Percentiles rank a stretch among this genome's conserved stretches.
Evolutionary conservation across 139 green algal species (phyloP).

Genomic region (Chlamydomonas schloesseri): DNA sequence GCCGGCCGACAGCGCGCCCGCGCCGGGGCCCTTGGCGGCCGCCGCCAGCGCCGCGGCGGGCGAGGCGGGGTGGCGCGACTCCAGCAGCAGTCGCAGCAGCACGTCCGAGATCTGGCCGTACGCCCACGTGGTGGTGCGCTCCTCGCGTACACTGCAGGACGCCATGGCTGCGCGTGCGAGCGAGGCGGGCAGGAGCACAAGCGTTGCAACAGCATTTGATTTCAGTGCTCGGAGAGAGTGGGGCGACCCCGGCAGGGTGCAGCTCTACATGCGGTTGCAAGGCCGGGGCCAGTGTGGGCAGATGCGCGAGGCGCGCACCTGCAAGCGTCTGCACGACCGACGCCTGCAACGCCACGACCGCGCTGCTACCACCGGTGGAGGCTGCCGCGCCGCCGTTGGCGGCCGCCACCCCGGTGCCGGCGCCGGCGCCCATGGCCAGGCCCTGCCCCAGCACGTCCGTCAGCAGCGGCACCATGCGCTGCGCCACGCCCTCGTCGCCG

Average conservation of each 20-base stretch:
- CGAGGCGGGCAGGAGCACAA: neutral
- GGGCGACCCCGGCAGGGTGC: too few relatives aligned
- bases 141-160: neutral
- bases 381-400: neutral
- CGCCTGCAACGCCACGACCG: conserved; percentile 18
- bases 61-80: neutral
- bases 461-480: conserved; percentile 39
- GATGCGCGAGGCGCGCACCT: too few relatives aligned
- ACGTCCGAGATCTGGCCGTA: conserved; percentile 53
- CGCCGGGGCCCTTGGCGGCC: neutral
- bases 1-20: conserved; percentile 3
- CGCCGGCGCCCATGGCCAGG: too few relatives aligned
- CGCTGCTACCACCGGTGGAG: too few relatives aligned
- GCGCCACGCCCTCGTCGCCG: conserved; percentile 16
- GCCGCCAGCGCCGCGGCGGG: conserved; percentile 1
- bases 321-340: conserved; percentile 32
- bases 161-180: conserved; percentile 22
- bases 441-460: conserved; percentile 36
- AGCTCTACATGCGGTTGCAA: too few relatives aligned
- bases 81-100: conserved; percentile 50
- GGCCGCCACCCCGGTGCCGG: neutral
- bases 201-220: too few relatives aligned
- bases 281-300: too few relatives aligned
- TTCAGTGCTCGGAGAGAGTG: too few relatives aligned
- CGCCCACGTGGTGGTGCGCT: conserved; percentile 8